Evolutionary conservation across 1,284 basidiomycete genomes (phyloP).

Genomic region (Heliocybe sulcata): DNA sequence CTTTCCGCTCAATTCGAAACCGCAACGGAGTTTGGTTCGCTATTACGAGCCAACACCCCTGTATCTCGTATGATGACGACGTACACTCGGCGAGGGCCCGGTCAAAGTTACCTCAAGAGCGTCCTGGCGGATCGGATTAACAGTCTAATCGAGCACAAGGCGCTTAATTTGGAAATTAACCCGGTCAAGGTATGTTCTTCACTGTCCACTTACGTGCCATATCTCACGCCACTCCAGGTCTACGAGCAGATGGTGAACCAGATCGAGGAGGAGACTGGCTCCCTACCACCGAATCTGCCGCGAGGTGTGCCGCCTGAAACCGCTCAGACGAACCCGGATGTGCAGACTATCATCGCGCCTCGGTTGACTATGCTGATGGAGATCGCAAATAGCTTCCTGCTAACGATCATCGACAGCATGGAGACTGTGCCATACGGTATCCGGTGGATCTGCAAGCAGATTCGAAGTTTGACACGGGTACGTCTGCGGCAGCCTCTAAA

Average conservation of each 20-base stretch:
- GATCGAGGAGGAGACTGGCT: conserved; percentile 94
- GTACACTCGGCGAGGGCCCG: conserved; percentile 95
- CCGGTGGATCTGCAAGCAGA: conserved; percentile 99
- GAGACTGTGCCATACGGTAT: conserved; percentile 98
- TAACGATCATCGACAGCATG: conserved; percentile 98
- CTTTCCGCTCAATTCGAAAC: conserved; percentile 98
- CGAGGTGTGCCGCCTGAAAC: conserved; percentile 89
- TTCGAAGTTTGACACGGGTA: conserved; percentile 90
- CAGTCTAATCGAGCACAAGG: conserved; percentile 96
- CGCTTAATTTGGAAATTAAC: conserved; percentile 97
- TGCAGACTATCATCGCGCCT: conserved; percentile 95
- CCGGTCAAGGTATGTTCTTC: conserved; percentile 76
- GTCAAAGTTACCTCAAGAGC: conserved; percentile 95
- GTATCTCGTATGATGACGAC: conserved; percentile 99
- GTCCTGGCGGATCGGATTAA: conserved; percentile 97
- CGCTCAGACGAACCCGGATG: conserved; percentile 90
- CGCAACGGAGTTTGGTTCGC: conserved; percentile 94
- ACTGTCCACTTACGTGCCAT: neutral
- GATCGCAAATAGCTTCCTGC: conserved; percentile 94
- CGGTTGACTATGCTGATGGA: conserved; percentile 98
- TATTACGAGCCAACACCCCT: conserved; percentile 96
- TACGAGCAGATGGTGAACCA: conserved; percentile 99
- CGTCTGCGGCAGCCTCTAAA: conserved; percentile 19
- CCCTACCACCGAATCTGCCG: conserved; percentile 84
- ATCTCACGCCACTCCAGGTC: conserved; percentile 39